phyloP scores from a whole-genome alignment of 768 basidiomycete genomes.

The Panus rudis region DNA sequence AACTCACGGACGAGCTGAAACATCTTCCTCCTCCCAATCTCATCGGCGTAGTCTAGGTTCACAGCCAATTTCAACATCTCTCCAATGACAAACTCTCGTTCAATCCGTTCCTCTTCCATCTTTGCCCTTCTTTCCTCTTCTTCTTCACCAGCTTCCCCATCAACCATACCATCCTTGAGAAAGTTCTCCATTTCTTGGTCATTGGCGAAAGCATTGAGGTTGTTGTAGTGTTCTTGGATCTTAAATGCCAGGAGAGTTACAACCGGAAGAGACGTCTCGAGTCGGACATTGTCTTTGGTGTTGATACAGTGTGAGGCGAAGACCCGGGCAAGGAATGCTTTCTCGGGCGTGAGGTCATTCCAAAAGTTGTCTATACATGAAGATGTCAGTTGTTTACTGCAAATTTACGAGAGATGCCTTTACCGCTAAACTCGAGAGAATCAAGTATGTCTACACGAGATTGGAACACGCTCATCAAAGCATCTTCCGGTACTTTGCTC shows the following conservation, averaged over 20 bases:
- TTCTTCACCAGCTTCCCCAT: constrained; percentile 24
- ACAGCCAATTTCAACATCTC: constrained; percentile 78
- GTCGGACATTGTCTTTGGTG: constrained; percentile 49
- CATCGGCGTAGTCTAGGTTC: constrained; percentile 85
- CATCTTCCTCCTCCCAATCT: constrained; percentile 86
- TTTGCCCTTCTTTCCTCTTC: constrained; percentile 31
- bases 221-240: constrained; percentile 67
- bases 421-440: constrained; percentile 63
- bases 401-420: constrained; percentile 9
- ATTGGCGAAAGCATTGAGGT: constrained; percentile 38
- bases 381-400: neutral
- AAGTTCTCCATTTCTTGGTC: constrained; percentile 29
- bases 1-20: constrained; percentile 75
- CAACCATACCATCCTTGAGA: constrained; percentile 20
- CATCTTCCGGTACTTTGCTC: constrained; percentile 66
- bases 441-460: constrained; percentile 60
- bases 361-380: constrained; percentile 59
- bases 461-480: constrained; percentile 65
- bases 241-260: constrained; percentile 75
- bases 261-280: constrained; percentile 73
- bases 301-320: constrained; percentile 73
- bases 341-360: constrained; percentile 61
- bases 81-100: constrained; percentile 62
- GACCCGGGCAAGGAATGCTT: constrained; percentile 74
- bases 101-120: constrained; percentile 41